Base-by-base conservation (phyloP, 495 filamentous ascomycete species). In the Monascus purpureus region DNA sequence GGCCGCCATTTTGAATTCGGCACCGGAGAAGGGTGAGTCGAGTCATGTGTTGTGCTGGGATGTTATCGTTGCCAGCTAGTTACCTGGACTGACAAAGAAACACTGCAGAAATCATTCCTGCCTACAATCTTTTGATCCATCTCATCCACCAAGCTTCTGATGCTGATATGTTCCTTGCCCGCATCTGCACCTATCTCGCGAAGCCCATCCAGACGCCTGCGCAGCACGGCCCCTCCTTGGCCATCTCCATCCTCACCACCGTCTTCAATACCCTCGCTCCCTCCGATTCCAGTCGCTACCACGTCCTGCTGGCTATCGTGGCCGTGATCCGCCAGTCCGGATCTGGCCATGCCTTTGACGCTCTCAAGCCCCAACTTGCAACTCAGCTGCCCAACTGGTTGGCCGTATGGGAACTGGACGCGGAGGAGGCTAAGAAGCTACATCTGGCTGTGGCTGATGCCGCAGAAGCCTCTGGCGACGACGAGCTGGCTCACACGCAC, bases 41-140 rank as follows among this genome's bases (percentile, higher is more conserved):
- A 30, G 31, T 29, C 19, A 38, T 13, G 13, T 27, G n/a, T 27
- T 27, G n/a, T n/a, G n/a, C n/a, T n/a, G n/a, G n/a, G n/a, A n/a
- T n/a, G n/a, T n/a, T n/a, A n/a, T n/a, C n/a, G n/a, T n/a, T n/a
- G n/a, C n/a, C n/a, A n/a, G n/a, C n/a, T n/a, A 13, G 19, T 31
- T 15, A 4, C 6, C 9, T 18, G 3, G 28, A 30, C 28, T 30
- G 16, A 30, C 13, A 30, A 13, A 28, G 29, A n/a, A 45, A n/a
- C n/a, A n/a, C n/a, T n/a, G 36, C 42, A 79, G 88, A 96, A 58
- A 88, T 96, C 53, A 82, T 79, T 32, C 73, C 86, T 20, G 81
- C 90, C 22, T 94, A 94, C 65, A 95, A 96, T 63, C 80, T 95
- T 40, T 77, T 99, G 42, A 69, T 95, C 40, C 85, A 96, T 64